Evolutionary conservation across 352 stramenopile genomes (phyloP).

Genomic region (Globisporangium spiculum): DNA sequence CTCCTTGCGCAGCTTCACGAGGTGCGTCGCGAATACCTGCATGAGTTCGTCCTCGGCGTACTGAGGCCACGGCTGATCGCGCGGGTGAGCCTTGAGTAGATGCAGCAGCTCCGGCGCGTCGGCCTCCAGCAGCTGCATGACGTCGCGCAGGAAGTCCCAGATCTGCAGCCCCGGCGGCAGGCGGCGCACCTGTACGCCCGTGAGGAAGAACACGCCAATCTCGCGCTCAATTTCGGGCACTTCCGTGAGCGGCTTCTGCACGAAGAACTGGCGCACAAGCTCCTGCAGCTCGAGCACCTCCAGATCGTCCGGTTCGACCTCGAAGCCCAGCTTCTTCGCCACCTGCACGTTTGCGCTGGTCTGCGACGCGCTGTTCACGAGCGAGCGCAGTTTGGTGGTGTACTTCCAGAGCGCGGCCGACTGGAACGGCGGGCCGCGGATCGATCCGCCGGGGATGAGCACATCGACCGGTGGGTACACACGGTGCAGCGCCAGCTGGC

Average conservation of each 20-base stretch:
- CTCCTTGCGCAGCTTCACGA: constrained; percentile 29
- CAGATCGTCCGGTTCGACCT: constrained; percentile 68
- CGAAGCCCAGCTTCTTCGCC: constrained; percentile 59
- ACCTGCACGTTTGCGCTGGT: constrained; percentile 63
- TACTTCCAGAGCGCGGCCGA: constrained; percentile 67
- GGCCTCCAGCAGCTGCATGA: constrained; percentile 27
- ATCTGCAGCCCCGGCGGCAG: constrained; percentile 42
- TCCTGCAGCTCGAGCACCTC: constrained; percentile 68
- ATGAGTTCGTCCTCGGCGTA: constrained; percentile 50
- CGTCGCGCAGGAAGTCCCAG: constrained; percentile 46
- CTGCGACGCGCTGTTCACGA: constrained; percentile 59
- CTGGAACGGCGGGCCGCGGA: constrained; percentile 75
- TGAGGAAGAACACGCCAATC: constrained; percentile 61
- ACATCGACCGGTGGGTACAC: constrained; percentile 77
- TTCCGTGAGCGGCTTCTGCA: constrained; percentile 33
- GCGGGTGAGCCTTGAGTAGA: constrained; percentile 44
- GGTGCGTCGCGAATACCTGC: constrained; percentile 26
- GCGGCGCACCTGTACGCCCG: constrained; percentile 38
- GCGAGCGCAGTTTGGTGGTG: constrained; percentile 53
- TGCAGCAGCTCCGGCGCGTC: constrained; percentile 53
- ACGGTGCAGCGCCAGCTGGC: constrained; percentile 38
- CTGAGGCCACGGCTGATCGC: constrained; percentile 50
- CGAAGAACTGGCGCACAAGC: constrained; percentile 77
- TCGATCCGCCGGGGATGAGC: constrained; percentile 50
- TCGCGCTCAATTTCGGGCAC: constrained; percentile 37